A percentile compares a stretch with the other conserved stretches of the same genome.
Conservation (phyloP, 805 yeast genomes). For the Sugiyamaella smithiae region DNA sequence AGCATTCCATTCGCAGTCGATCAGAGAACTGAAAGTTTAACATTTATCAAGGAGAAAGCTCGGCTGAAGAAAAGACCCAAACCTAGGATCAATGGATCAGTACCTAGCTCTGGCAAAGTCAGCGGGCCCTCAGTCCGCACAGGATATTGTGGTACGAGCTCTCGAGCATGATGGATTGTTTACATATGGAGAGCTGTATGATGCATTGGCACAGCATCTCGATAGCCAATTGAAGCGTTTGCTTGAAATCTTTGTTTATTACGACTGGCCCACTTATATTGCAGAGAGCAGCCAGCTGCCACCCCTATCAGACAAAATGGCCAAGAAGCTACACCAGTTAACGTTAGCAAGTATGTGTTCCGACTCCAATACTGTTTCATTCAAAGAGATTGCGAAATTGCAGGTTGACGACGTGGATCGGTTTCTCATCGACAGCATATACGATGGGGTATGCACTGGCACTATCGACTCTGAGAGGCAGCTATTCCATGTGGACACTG, state of each 20-base stretch:
- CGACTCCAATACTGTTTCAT: conserved; percentile 16
- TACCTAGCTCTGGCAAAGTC: background rate
- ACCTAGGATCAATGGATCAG: too few species aligned
- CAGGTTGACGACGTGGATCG: conserved; percentile 20
- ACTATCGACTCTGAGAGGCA: conserved; percentile 25
- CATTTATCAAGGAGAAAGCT: too few species aligned
- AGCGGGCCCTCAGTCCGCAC: background rate
- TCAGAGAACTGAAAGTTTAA: too few species aligned
- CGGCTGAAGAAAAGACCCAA: too few species aligned
- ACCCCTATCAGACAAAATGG: conserved; percentile 15
- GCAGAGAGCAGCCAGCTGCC: conserved; percentile 4
- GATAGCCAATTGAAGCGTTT: conserved; percentile 12
- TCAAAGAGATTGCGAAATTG: conserved; percentile 11
- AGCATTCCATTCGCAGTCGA: too few species aligned
- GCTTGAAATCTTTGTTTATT: conserved; percentile 22
- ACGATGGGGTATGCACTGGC: conserved; percentile 26
- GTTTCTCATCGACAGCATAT: conserved; percentile 25
- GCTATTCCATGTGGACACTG: conserved; percentile 21
- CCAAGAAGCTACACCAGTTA: conserved; percentile 25
- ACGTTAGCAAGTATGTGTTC: conserved; percentile 22
- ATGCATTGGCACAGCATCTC: background rate
- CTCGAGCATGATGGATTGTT: background rate
- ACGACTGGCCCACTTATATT: conserved; percentile 21
- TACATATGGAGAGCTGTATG: background rate
- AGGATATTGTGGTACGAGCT: background rate